These are phyloP conservation scores for Neonectria coccinea DNA, from an alignment of 2,329 filamentous ascomycete genomes.

Conservation along the genomic window DNA sequence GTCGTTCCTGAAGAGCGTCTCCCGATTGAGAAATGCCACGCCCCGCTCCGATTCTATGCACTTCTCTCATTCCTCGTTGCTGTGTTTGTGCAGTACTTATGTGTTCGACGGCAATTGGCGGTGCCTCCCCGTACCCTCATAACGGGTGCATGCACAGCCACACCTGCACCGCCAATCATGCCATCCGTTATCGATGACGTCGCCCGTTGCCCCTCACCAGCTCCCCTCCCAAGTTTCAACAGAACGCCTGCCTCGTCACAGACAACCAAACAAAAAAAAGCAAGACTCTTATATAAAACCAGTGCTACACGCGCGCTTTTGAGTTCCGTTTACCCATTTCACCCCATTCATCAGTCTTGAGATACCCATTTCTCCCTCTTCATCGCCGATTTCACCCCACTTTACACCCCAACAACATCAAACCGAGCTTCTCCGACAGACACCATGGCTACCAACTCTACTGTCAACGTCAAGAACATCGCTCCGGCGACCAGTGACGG, in stretches of 20 bases:
- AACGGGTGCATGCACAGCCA: slow-evolving; percentile 35
- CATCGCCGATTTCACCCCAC: not conserved
- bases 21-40: slow-evolving; percentile 21
- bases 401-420: slow-evolving; percentile 4
- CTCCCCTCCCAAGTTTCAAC: slow-evolving; percentile 38
- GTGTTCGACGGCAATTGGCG: accelerated
- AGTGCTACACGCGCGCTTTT: slow-evolving; percentile 8
- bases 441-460: slow-evolving; percentile 69
- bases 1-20: slow-evolving; percentile 33
- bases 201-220: slow-evolving; percentile 45
- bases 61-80: slow-evolving; percentile 2
- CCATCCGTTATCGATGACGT: slow-evolving; percentile 46
- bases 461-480: slow-evolving; percentile 92
- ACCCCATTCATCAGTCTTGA: slow-evolving; percentile 10
- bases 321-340: not conserved
- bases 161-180: slow-evolving; percentile 40
- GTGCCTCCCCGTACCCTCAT: slow-evolving; percentile 19
- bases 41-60: slow-evolving; percentile 22
- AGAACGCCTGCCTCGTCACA: slow-evolving; percentile 21
- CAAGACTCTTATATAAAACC: slow-evolving; percentile 24
- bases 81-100: slow-evolving; percentile 32
- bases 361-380: slow-evolving; percentile 7
- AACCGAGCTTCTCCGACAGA: slow-evolving; percentile 22
- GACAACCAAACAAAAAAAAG: slow-evolving; percentile 7
- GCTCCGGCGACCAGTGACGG: slow-evolving; percentile 83